These are phyloP conservation scores for Ceratocystis papillata DNA, from an alignment of 2,329 filamentous ascomycete species.

Conservation along the genomic window DNA sequence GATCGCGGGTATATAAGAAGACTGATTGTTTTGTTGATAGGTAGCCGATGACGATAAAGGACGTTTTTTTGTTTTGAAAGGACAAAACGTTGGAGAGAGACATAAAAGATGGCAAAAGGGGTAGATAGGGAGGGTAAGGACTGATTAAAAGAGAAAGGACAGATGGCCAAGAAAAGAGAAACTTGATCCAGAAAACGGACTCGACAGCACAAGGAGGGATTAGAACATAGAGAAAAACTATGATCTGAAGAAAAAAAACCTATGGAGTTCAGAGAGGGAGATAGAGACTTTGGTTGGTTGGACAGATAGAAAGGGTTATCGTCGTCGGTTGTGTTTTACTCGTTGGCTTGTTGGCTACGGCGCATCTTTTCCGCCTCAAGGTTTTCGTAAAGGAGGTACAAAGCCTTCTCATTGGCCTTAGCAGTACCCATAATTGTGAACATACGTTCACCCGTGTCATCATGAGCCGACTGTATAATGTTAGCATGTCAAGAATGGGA, in stretches of 20 bases:
- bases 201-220: neutral
- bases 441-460: slow-evolving; percentile 97
- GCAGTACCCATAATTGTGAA: slow-evolving; percentile 98
- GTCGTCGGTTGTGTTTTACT: slow-evolving; percentile 34
- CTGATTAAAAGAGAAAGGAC: slow-evolving; percentile 12
- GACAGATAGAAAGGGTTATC: slow-evolving; percentile 19
- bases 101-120: neutral
- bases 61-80: slow-evolving; percentile 14
- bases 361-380: slow-evolving; percentile 98
- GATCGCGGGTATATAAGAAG: slow-evolving; percentile 11
- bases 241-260: neutral
- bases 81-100: neutral
- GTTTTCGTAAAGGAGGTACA: slow-evolving; percentile 97
- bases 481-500: slow-evolving; percentile 1
- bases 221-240: neutral
- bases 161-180: slow-evolving; percentile 12
- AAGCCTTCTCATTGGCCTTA: slow-evolving; percentile 85
- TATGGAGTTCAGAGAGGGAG: slow-evolving; percentile 13
- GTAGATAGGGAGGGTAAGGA: slow-evolving; percentile 1
- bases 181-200: slow-evolving; percentile 13
- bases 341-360: slow-evolving; percentile 60
- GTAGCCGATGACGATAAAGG: slow-evolving; percentile 3
- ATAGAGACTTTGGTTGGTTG: neutral
- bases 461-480: slow-evolving; percentile 62
- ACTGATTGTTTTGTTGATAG: neutral